phyloP scores from a whole-genome alignment of 1,139 yeast species.

The Diutina mesorugosa region DNA sequence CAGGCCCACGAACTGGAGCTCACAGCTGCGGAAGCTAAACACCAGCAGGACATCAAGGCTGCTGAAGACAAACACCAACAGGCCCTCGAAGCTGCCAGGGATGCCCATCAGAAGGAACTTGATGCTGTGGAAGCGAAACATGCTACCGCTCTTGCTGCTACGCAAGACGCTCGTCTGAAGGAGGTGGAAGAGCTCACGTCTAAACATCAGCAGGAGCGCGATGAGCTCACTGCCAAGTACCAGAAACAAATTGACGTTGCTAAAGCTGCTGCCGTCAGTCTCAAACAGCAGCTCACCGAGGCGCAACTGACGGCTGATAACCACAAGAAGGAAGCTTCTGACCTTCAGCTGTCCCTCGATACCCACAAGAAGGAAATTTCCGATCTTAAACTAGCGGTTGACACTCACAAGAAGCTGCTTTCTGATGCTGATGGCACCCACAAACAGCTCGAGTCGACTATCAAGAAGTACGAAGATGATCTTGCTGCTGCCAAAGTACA shows the following conservation, averaged over 20 bases:
- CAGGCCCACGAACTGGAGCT: neutral
- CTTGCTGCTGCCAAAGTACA: neutral
- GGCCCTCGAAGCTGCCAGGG: neutral
- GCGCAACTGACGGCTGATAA: neutral
- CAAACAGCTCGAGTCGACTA: neutral
- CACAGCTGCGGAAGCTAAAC: neutral
- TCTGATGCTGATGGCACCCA: neutral
- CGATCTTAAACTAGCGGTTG: neutral
- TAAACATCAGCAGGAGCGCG: neutral
- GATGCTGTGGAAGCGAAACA: constrained; percentile 10
- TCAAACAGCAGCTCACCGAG: neutral
- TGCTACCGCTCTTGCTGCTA: constrained; percentile 1
- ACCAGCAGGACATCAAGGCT: neutral
- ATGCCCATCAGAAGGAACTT: constrained; percentile 6
- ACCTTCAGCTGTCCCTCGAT: neutral
- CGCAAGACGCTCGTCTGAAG: neutral
- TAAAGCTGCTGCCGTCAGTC: neutral
- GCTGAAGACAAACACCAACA: neutral
- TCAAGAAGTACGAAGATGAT: neutral
- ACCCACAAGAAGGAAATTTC: neutral
- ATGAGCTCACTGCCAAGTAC: neutral
- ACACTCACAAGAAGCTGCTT: neutral
- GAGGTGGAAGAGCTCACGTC: neutral
- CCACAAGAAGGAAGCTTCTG: neutral
- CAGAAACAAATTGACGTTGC: neutral